Evolutionary conservation across 257 asterid genomes (phyloP), one percentile per base, ranked within the genome.

Genomic region (Verbascum thapsus): DNA sequence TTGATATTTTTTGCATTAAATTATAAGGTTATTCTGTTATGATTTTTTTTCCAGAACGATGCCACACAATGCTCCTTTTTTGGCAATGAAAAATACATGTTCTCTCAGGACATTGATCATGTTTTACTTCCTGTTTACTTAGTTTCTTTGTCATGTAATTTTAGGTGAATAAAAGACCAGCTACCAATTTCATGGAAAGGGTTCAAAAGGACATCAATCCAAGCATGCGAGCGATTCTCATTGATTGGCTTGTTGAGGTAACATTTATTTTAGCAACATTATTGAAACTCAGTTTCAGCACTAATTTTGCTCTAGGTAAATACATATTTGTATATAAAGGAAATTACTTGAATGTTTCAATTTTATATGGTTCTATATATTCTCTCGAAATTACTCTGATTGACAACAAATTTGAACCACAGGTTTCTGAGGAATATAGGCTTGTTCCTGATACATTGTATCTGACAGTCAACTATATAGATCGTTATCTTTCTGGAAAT

Each of bases 201-300:
- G 77, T 80, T 20, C 87, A 83, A 42, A 80, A 69, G 57, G 87
- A 80, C 63, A 69, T 83, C 58, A 78, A 83, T 70, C 38, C 83
- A 20, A 78, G 81, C 74, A 83, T 83, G 87, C 53, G 90, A 12
- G 78, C 87, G 7, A 74, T 78, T 65, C 85, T 80, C 12, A 44
- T 83, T 22, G 87, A 83, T 56, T 89, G 96, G 97, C 96, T 92
- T 30, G 95, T 92, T 61, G 96, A 92, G 97, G 98, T 85, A 64
- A 47, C 45, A 1, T 44, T 55, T 55, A 20, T 5, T n/a, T 40
- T 13, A 11, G 7, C 48, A 22, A 30, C 6, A 5, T 44, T 10
- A n/a, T 34, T 1, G 22, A 34, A 10, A 12, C n/a, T 61, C 32
- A 6, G 13, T 32, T 44, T 1, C 32, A 26, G 5, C 32, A 5